Evolutionary conservation across 1,139 yeast species (phyloP), one percentile per base, ranked within the genome.

Genomic region (Candida neerlandica): DNA sequence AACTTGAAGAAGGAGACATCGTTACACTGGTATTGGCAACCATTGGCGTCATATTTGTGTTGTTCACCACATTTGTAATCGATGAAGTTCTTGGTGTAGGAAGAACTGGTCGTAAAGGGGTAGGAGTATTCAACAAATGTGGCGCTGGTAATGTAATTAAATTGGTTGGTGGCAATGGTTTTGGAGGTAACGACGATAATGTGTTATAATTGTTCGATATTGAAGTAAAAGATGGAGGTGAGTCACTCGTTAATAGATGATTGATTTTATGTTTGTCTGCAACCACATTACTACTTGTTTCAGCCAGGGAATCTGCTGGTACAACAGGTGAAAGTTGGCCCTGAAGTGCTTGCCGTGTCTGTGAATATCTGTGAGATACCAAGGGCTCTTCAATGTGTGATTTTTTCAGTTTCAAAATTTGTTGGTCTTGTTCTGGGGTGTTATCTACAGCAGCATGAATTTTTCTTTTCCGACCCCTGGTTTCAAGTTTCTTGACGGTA

Each of bases 391-490:
- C n/a, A 10, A 21, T n/a, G 41, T 37, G 41, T 21, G 41, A 6
- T 19, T 37, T 9, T 37, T 37, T 23, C 6, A 16, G 11, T 23
- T 34, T 11, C 5, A 35, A 12, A 23, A 32, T 16, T 38, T 38
- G 40, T 37, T 30, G 32, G 21, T 18, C 15, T 16, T 11, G 42
- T 5, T 21, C 37, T 23, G 12, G 41, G 12, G 5, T 37, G 14
- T 19, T 21, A 21, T 37, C 41, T 37, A 27, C 12, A 10, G 41
- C 41, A 37, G 26, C 23, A 12, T 43, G 39, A 32, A 33, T 33
- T 48, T 51, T 53, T 48, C 55, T 51, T 46, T 53, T 53, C 14
- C 56, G 48, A 34, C 56, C 56, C 40, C 57, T 48, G 21, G 52
- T 48, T 47, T 53, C 57, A n/a, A 46, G 45, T 48, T 44, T 51